Base-by-base conservation (phyloP, 495 filamentous ascomycete genomes). In the Daldinia grandis region DNA sequence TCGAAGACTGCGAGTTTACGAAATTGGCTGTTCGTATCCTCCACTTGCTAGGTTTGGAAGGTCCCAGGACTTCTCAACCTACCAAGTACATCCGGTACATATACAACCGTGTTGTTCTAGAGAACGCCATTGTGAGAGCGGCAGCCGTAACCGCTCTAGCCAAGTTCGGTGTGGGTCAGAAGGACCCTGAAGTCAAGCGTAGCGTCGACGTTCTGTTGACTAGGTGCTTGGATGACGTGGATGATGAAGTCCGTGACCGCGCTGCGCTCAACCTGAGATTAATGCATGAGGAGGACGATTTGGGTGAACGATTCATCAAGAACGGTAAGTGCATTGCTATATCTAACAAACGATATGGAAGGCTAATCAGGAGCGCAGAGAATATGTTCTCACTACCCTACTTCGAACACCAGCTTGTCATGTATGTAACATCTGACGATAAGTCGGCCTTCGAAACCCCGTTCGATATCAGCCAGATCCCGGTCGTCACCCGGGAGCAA, bases 51-150 rank as follows among this genome's bases (percentile, higher is more conserved):
- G 95, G 96, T 71, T 85, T 92, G 25, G 95, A 99, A 82, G 96
- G 95, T 19, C 96, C 96, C 33, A 96, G 94, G 84, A 98, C 96
- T 5, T 89, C 92, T 5, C 92, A 97, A 71, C 96, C 95, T 3
- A 98, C 94, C 60, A 98, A 98, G 84, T 99, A 97, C 72, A 96
- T 99, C 76, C 92, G 95, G 12, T 99, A 99, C 80, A 98, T 99
- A 73, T 99, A 99, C 81, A 99, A 99, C 83, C 90, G 95, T 35
- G 95, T 99, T 19, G 96, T 98, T 25, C 82, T 99, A 27, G 95
- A 99, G 82, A 99, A 98, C 77, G 93, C 95, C 25, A 92, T 97
- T 66, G 94, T 99, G 42, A 89, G 95, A 66, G 95, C 95, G 38
- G 96, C 95, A 19, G 96, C 95, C 27, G 95, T 98, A 42, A 98